Evolutionary conservation across 2,329 filamentous ascomycete genomes (phyloP).

Genomic region (Fusarium sp.): DNA sequence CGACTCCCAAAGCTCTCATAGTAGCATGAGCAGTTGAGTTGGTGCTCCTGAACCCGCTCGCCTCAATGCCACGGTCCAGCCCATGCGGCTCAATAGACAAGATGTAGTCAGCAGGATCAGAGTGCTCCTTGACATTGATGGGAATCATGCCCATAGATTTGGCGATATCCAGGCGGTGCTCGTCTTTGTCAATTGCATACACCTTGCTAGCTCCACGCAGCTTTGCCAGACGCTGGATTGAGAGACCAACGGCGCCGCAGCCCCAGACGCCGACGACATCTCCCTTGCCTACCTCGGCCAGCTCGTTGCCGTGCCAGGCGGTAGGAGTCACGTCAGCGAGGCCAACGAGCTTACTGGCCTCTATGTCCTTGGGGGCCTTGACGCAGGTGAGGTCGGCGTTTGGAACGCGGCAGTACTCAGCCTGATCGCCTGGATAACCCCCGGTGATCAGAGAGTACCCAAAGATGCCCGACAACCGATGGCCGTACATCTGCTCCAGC

Average conservation of each 20-base stretch:
- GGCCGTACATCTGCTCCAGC: background rate
- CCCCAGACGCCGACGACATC: conserved; percentile 7
- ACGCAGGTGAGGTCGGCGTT: conserved; percentile 1
- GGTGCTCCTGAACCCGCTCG: background rate
- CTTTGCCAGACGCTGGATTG: background rate
- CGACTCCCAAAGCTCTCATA: background rate
- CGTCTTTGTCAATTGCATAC: conserved; percentile 3
- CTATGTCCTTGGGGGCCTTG: background rate
- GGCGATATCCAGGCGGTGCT: background rate
- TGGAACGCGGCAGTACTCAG: background rate
- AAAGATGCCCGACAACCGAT: background rate
- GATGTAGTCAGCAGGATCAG: background rate
- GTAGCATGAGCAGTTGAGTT: background rate
- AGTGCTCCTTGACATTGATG: background rate
- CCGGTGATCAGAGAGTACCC: conserved; percentile 1
- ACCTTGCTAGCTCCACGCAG: background rate
- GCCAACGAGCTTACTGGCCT: background rate
- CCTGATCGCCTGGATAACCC: background rate
- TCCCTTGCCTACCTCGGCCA: background rate
- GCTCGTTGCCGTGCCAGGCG: background rate
- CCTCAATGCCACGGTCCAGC: background rate
- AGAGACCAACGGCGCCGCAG: background rate
- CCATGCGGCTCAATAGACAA: background rate
- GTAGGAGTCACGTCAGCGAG: background rate
- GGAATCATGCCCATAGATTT: background rate